Evolutionary conservation across 2,329 filamentous ascomycete species (phyloP), one percentile per base, ranked within the genome.

Genomic region (Alternaria postmessia): DNA sequence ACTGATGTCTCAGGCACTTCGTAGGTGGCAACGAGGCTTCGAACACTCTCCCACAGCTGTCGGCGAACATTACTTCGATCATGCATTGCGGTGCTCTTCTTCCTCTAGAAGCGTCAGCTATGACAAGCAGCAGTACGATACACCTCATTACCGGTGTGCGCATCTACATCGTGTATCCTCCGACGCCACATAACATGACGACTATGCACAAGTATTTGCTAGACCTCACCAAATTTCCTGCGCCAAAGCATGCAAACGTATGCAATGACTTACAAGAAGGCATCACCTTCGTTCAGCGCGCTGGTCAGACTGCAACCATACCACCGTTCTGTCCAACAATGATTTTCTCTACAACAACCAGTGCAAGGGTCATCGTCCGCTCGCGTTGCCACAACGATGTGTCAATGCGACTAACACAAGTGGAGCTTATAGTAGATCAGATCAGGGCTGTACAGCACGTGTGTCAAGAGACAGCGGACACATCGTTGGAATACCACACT

Each of bases 11-110:
- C 26, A 49, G 32, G 7, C 26, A 26, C 7, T 34, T 41, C 14
- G 9, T 18, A 41, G 22, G n/a, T 16, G 2, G 28, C 6, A 42
- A 22, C 5, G 39, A 32, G 18, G 7, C 20, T 9, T 20, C 38
- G 14, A 51, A 16, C n/a, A 26, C 44, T 16, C 20, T 42, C 18
- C 12, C 26, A 14, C 9, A 39, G 6, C 9, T 18, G 18, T 20
- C 44, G 28, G 16, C 0, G 3, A 18, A 16, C 12, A 51, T 9
- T 12, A 42, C 18, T 28, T 54, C 49, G 30, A 47, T 58, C 34
- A 58, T 54, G 56, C 49, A 41, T 11, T 58, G 41, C 28, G 56
- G 49, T 14, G 49, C 49, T 4, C 43, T 54, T n/a, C n/a, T 58
- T 20, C 18, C 49, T 8, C 11, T 58, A 3, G 42, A 54, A 24